A percentile compares a stretch with the other conserved stretches of the same genome.
phyloP scores from a whole-genome alignment of 2,329 filamentous ascomycete species.

The Thermoascus crustaceus region DNA sequence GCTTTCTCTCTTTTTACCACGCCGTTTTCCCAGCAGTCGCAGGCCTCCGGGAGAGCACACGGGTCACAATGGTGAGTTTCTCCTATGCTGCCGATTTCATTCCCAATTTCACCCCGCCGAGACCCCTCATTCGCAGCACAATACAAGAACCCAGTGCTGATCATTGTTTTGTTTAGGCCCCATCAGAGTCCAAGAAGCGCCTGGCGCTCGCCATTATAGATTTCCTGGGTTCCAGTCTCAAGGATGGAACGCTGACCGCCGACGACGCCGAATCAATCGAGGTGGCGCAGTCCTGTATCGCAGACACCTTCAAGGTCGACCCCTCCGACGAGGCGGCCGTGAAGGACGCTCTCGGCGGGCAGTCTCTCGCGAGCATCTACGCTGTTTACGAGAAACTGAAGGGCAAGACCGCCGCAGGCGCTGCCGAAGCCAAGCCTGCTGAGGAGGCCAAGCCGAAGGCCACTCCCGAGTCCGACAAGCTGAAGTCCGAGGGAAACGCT shows the following conservation, averaged over 20 bases:
- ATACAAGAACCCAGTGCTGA: neutral
- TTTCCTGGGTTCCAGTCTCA: constrained; percentile 76
- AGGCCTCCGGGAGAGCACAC: neutral
- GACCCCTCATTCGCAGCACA: neutral
- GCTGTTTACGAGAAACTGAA: constrained; percentile 93
- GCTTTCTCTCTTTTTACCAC: neutral
- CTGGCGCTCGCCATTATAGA: constrained; percentile 96
- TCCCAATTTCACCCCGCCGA: neutral
- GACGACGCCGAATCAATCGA: constrained; percentile 94
- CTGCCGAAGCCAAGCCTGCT: constrained; percentile 35
- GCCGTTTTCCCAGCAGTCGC: neutral
- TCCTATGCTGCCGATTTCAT: neutral
- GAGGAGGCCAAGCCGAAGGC: constrained; percentile 29
- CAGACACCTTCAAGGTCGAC: constrained; percentile 92
- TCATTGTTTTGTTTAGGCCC: constrained; percentile 21
- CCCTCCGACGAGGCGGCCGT: constrained; percentile 65
- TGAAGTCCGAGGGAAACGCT: constrained; percentile 87
- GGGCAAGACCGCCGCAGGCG: constrained; percentile 46
- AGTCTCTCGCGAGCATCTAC: constrained; percentile 87
- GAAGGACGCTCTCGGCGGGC: constrained; percentile 68
- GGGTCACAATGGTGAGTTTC: constrained; percentile 5
- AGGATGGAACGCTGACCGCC: constrained; percentile 76
- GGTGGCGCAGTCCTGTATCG: constrained; percentile 87
- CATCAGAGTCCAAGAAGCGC: constrained; percentile 62
- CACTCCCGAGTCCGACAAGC: constrained; percentile 67